A percentile compares a stretch with the other conserved stretches of the same genome.
Evolutionary conservation across 2,329 filamentous ascomycete species (phyloP).

Genomic region (Cryphonectria carpinicola): DNA sequence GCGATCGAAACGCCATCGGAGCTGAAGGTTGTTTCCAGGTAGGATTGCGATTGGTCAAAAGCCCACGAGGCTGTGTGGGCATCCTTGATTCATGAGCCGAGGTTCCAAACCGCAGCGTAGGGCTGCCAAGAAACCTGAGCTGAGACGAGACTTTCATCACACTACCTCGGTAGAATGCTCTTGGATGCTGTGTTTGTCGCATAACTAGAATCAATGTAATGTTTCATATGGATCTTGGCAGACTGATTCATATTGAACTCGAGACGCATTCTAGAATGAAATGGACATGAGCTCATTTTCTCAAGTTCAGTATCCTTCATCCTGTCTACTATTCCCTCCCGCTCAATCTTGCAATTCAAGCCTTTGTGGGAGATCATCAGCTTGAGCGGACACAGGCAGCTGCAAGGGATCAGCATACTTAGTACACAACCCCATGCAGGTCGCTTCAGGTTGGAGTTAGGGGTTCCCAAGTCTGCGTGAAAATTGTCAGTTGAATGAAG

Average conservation of each 20-base stretch:
- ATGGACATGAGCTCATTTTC: neutral
- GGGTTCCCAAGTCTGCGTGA: too few relatives aligned
- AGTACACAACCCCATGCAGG: too few relatives aligned
- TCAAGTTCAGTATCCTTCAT: neutral
- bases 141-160: neutral
- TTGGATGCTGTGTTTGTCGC: neutral
- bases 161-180: neutral
- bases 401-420: too few relatives aligned
- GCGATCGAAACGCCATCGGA: neutral
- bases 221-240: neutral
- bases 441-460: too few relatives aligned
- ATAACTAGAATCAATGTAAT: neutral
- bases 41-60: neutral
- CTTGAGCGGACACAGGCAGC: too few relatives aligned
- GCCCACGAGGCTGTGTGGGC: neutral
- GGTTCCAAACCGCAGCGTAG: neutral
- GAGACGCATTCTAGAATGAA: neutral
- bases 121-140: neutral
- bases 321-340: neutral
- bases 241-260: neutral
- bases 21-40: neutral
- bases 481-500: neutral
- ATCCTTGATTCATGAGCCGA: neutral
- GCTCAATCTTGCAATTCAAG: neutral
- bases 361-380: neutral